Percentiles rank a stretch among this genome's conserved stretches.
Conservation (phyloP, 2,329 filamentous ascomycete genomes). For the Ceratocystis destructans region DNA sequence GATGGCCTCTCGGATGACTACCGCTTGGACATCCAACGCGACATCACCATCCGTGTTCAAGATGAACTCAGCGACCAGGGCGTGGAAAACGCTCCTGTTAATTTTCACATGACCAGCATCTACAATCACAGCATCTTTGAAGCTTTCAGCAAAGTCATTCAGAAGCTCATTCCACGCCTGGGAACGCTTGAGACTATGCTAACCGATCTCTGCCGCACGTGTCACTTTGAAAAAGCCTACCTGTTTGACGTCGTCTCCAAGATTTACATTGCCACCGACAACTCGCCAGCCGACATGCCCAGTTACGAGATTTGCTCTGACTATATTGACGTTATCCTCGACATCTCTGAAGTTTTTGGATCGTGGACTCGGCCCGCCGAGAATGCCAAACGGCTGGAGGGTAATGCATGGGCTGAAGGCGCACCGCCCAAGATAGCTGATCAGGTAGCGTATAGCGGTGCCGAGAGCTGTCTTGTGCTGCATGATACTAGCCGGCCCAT, state of each 20-base stretch:
- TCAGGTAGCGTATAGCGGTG: slow-evolving; percentile 50
- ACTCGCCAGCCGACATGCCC: slow-evolving; percentile 80
- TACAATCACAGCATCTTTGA: slow-evolving; percentile 99
- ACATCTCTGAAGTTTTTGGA: slow-evolving; percentile 90
- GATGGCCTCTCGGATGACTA: slow-evolving; percentile 96
- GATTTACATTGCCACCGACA: slow-evolving; percentile 96
- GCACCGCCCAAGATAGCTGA: slow-evolving; percentile 39
- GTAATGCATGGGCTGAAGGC: slow-evolving; percentile 42
- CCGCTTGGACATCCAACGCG: slow-evolving; percentile 87
- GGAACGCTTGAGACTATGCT: slow-evolving; percentile 87
- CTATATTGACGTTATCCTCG: slow-evolving; percentile 96
- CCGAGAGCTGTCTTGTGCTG: slow-evolving; percentile 55
- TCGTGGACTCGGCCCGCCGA: slow-evolving; percentile 48
- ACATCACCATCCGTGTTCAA: slow-evolving; percentile 91
- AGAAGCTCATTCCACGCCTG: slow-evolving; percentile 88
- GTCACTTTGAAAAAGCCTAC: slow-evolving; percentile 94
- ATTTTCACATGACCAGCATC: slow-evolving; percentile 92
- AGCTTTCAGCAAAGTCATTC: slow-evolving; percentile 95
- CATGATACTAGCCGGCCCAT: slow-evolving; percentile 51
- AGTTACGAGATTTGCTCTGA: slow-evolving; percentile 98
- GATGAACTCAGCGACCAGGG: slow-evolving; percentile 90
- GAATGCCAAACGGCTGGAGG: slow-evolving; percentile 44
- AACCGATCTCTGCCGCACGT: slow-evolving; percentile 84
- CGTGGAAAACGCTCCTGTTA: slow-evolving; percentile 84
- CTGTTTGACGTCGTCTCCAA: slow-evolving; percentile 96